These are phyloP conservation scores for Herpetomonas samuelpessoai DNA, from an alignment of 208 protist genomes.

Conservation along the genomic window DNA sequence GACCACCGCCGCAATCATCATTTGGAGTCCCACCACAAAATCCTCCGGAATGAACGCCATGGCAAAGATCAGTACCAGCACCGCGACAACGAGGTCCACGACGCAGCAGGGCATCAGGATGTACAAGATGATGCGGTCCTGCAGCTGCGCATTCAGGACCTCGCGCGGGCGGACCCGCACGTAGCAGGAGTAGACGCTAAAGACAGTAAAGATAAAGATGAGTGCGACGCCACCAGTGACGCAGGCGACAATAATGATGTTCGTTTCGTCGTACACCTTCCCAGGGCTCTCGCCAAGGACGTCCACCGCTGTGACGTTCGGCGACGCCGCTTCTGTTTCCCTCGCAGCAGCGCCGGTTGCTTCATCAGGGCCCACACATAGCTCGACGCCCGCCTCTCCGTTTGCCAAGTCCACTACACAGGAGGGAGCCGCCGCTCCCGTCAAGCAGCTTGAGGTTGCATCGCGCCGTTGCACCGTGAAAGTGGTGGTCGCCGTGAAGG, in stretches of 20 bases:
- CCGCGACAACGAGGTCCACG: constrained; percentile 13
- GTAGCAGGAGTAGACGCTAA: constrained; percentile 23
- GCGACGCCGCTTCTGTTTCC: background rate
- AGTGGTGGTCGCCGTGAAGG: constrained; percentile 5
- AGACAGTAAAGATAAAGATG: constrained; percentile 15
- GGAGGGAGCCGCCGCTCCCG: background rate
- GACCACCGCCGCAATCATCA: constrained; percentile 26
- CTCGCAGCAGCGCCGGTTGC: constrained; percentile 1
- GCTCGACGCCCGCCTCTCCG: constrained; percentile 2
- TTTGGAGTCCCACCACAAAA: constrained; percentile 23
- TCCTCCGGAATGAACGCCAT: constrained; percentile 19
- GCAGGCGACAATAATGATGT: constrained; percentile 24
- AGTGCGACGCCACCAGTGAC: constrained; percentile 19
- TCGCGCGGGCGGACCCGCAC: constrained; percentile 31
- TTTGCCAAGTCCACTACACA: constrained; percentile 1
- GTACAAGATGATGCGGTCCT: constrained; percentile 26
- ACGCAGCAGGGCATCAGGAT: constrained; percentile 15
- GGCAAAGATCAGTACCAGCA: constrained; percentile 19
- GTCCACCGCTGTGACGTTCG: background rate
- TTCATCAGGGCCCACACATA: constrained; percentile 5
- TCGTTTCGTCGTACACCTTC: constrained; percentile 3
- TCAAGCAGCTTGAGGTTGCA: background rate
- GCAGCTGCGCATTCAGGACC: constrained; percentile 28
- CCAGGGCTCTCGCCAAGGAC: background rate
- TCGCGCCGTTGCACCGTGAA: constrained; percentile 4